A percentile compares a stretch with the other conserved stretches of the same genome.
These are phyloP conservation scores for Trebouxiophyceae sp. DNA, from an alignment of 163 green algal genomes.

Conservation along the genomic window DNA sequence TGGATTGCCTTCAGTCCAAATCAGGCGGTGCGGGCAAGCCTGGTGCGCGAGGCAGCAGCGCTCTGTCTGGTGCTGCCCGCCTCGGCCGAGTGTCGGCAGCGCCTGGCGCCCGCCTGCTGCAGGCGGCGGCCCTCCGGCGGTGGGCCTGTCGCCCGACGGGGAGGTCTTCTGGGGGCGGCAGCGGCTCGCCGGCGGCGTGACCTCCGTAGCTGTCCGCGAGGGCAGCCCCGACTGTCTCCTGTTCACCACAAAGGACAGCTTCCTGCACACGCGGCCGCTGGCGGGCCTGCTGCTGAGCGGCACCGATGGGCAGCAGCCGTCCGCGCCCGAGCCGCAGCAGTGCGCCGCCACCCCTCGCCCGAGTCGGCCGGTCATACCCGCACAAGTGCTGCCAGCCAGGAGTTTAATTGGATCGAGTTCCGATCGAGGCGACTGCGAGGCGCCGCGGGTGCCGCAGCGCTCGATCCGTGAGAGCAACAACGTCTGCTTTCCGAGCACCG, in stretches of 20 bases:
- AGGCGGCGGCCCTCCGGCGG: background rate
- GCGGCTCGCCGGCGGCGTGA: slow-evolving; percentile 6
- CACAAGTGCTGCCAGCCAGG: background rate
- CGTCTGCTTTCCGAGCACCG: no score
- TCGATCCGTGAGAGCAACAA: background rate
- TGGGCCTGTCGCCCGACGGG: slow-evolving; percentile 11
- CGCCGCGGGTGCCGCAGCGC: no score
- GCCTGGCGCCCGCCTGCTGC: background rate
- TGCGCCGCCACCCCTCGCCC: no score
- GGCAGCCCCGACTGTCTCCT: slow-evolving; percentile 58
- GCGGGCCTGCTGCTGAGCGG: slow-evolving; percentile 7
- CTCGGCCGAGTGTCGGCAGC: no score
- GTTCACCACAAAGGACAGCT: slow-evolving; percentile 50
- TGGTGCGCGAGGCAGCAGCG: no score
- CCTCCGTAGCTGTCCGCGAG: slow-evolving; percentile 32
- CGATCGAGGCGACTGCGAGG: background rate
- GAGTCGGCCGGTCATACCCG: background rate
- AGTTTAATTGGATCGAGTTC: background rate
- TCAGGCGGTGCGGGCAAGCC: no score
- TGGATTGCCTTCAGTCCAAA: background rate
- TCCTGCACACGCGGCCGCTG: slow-evolving; percentile 46
- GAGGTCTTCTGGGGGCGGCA: slow-evolving; percentile 12
- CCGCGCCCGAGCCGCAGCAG: no score
- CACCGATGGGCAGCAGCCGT: no score
- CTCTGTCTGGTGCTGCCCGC: no score